Conservation (phyloP, 768 basidiomycete species). For the Kwoniella europaea region DNA sequence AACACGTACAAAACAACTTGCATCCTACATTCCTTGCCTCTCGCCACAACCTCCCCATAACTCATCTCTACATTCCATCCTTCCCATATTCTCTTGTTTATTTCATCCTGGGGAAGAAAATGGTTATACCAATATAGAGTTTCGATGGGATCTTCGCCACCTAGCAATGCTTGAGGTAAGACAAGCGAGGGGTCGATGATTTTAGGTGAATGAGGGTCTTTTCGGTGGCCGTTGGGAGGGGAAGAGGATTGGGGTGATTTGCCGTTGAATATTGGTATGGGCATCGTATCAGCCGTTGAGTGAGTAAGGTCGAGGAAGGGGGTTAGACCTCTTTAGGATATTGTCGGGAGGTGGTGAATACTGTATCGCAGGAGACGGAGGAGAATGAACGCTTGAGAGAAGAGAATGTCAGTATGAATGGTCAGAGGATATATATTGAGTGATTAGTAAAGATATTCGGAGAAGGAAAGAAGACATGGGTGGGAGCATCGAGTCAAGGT, state of each 20-base stretch:
- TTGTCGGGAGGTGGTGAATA: no score
- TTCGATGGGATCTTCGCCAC: constrained; percentile 4
- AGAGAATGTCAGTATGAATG: no score
- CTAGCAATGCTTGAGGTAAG: not conserved
- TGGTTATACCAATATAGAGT: not conserved
- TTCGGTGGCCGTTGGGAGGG: no score
- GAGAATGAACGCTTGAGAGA: no score
- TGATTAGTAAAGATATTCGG: not conserved
- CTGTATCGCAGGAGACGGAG: no score
- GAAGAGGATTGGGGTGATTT: not conserved
- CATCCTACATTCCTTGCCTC: constrained; percentile 5
- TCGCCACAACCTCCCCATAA: not conserved
- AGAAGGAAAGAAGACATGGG: not conserved
- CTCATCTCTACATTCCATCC: not conserved
- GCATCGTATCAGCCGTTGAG: not conserved
- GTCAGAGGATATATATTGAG: not conserved
- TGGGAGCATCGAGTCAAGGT: no score
- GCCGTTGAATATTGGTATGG: not conserved
- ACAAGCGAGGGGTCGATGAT: constrained; percentile 4
- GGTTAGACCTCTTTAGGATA: no score
- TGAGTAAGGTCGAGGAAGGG: no score
- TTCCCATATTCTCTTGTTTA: not conserved
- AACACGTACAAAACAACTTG: not conserved
- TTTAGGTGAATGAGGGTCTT: not conserved
- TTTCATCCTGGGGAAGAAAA: not conserved